These are phyloP conservation scores for Globisporangium recalcitrans DNA, from an alignment of 352 stramenopile species.

Conservation along the genomic window DNA sequence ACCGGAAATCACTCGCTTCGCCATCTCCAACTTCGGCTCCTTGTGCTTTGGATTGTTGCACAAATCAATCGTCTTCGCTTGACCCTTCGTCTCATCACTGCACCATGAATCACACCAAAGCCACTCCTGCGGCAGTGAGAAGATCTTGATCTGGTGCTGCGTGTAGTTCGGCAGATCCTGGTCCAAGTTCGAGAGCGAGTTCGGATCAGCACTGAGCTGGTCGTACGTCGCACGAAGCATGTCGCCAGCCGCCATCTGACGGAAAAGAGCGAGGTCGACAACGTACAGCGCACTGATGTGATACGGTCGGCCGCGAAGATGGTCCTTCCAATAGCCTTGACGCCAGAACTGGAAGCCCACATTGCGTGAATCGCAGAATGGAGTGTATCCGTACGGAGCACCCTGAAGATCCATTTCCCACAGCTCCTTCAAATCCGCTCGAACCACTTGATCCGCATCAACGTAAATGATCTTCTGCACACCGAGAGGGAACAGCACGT, in stretches of 20 bases:
- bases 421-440: conserved; percentile 97
- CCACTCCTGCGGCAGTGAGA: conserved; percentile 97
- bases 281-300: conserved; percentile 99
- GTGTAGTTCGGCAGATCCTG: conserved; percentile 99
- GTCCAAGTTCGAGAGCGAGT: conserved; percentile 98
- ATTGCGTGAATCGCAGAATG: conserved; percentile 97
- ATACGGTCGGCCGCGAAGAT: conserved; percentile 96
- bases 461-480: conserved; percentile 99
- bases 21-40: conserved; percentile 99
- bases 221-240: conserved; percentile 96
- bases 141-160: conserved; percentile 94
- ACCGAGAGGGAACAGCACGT: conserved; percentile 98
- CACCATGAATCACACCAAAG: conserved; percentile 99
- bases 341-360: conserved; percentile 99
- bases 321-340: conserved; percentile 97
- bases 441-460: conserved; percentile 98
- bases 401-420: conserved; percentile 98
- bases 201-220: conserved; percentile 95
- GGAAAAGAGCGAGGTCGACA: conserved; percentile 96
- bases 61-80: conserved; percentile 99
- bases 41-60: conserved; percentile 99
- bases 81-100: conserved; percentile 95
- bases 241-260: conserved; percentile 93
- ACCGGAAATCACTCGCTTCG: conserved; percentile 96
- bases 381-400: conserved; percentile 96